phyloP scores from a whole-genome alignment of 2,329 filamentous ascomycete species.

The Hortaea werneckii region DNA sequence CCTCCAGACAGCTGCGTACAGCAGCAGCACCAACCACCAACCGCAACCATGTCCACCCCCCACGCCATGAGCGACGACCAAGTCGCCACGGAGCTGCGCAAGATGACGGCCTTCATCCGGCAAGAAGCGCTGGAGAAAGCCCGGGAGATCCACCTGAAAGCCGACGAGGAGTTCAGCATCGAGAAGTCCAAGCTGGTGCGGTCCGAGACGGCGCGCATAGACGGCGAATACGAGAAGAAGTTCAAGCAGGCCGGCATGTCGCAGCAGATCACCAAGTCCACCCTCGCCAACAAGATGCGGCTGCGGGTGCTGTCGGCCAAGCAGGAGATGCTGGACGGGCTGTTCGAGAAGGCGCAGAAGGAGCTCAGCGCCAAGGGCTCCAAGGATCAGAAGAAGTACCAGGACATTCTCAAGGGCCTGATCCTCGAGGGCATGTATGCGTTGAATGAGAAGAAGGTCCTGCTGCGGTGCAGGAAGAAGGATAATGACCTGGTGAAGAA shows the following conservation, averaged over 20 bases:
- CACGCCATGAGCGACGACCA: slow-evolving; percentile 96
- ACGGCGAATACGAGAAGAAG: slow-evolving; percentile 92
- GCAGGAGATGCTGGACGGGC: slow-evolving; percentile 80
- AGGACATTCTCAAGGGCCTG: slow-evolving; percentile 64
- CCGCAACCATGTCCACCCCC: slow-evolving; percentile 68
- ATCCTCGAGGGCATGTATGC: slow-evolving; percentile 86
- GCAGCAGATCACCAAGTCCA: slow-evolving; percentile 96
- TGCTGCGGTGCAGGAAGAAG: slow-evolving; percentile 65
- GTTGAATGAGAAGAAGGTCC: slow-evolving; percentile 68
- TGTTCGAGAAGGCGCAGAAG: slow-evolving; percentile 73
- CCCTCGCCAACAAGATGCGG: slow-evolving; percentile 89
- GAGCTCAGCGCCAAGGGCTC: slow-evolving; percentile 51
- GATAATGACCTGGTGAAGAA: slow-evolving; percentile 68
- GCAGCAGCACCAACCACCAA: neutral
- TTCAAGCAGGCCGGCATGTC: slow-evolving; percentile 98
- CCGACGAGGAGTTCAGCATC: slow-evolving; percentile 97
- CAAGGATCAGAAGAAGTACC: slow-evolving; percentile 65
- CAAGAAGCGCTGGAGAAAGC: slow-evolving; percentile 97
- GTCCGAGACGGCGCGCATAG: slow-evolving; percentile 87
- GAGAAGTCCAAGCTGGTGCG: slow-evolving; percentile 98
- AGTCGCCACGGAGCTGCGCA: slow-evolving; percentile 97
- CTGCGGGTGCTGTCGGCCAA: slow-evolving; percentile 77
- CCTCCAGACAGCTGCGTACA: neutral
- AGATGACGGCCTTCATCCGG: slow-evolving; percentile 99
- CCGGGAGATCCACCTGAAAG: slow-evolving; percentile 94